These are phyloP conservation scores for Volvox africanus DNA, from an alignment of 139 green algal species.

Conservation along the genomic window DNA sequence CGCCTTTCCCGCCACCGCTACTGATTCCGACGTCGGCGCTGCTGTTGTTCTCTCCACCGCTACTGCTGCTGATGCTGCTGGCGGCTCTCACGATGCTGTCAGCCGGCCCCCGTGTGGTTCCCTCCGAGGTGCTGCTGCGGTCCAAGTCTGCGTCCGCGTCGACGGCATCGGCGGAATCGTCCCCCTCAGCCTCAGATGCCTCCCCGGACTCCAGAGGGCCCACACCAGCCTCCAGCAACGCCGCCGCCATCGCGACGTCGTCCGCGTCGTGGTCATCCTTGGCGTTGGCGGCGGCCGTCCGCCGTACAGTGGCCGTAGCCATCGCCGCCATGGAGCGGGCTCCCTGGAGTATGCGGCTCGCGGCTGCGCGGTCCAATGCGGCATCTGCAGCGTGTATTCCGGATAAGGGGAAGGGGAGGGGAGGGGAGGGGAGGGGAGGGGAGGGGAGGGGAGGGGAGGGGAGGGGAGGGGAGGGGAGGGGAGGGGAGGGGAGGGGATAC, in stretches of 20 bases:
- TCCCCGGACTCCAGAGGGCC: conserved; percentile 14
- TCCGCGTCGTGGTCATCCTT: conserved; percentile 22
- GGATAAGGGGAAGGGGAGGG: background rate
- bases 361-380: conserved; percentile 46
- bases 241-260: conserved; percentile 28
- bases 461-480: background rate
- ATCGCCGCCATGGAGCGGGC: conserved; percentile 47
- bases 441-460: background rate
- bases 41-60: background rate
- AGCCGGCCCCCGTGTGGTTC: too few species aligned
- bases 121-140: too few species aligned
- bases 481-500: background rate
- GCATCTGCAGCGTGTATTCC: background rate
- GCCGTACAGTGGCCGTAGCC: conserved; percentile 2
- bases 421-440: background rate
- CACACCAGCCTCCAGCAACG: background rate
- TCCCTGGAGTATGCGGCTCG: conserved; percentile 39
- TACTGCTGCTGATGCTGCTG: background rate
- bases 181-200: background rate
- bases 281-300: background rate
- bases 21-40: background rate
- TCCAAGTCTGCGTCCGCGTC: background rate
- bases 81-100: background rate
- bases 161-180: background rate
- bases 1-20: background rate